A percentile compares a stretch with the other conserved stretches of the same genome.
Conservation (phyloP, 2,329 filamentous ascomycete genomes). For the Fusarium sp. region DNA sequence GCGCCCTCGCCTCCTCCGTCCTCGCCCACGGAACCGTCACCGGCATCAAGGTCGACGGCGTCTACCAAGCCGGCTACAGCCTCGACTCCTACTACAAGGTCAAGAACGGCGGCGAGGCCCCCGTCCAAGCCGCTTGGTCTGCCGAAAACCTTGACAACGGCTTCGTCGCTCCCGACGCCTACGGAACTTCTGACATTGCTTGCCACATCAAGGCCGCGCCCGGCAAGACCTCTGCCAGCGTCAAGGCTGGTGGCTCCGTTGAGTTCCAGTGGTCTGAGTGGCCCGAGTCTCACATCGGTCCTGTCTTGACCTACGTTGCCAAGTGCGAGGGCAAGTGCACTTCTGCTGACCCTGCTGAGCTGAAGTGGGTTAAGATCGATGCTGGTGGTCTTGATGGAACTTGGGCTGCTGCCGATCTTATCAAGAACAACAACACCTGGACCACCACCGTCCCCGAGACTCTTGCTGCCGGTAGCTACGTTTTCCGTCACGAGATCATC, state of each 20-base stretch:
- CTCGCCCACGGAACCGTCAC: conserved; percentile 43
- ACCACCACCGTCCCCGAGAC: conserved; percentile 51
- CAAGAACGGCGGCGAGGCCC: conserved; percentile 35
- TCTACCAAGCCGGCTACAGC: conserved; percentile 31
- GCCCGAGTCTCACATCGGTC: conserved; percentile 60
- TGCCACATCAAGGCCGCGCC: conserved; percentile 58
- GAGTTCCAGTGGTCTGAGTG: conserved; percentile 57
- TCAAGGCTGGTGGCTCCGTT: conserved; percentile 56
- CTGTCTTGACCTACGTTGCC: conserved; percentile 73
- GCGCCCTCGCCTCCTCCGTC: conserved; percentile 39
- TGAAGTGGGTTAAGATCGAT: conserved; percentile 74
- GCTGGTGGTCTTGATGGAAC: conserved; percentile 60
- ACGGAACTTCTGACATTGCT: conserved; percentile 56
- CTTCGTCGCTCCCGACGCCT: conserved; percentile 58
- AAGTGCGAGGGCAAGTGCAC: conserved; percentile 66
- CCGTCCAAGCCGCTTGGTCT: conserved; percentile 53
- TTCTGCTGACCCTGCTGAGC: conserved; percentile 60
- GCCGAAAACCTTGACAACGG: conserved; percentile 61
- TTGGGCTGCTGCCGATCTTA: conserved; percentile 56
- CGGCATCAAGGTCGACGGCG: conserved; percentile 40
- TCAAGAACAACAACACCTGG: conserved; percentile 55
- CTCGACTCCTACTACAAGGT: conserved; percentile 38
- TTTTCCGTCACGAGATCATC: conserved; percentile 65
- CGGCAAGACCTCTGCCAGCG: conserved; percentile 48
- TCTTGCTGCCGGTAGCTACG: conserved; percentile 56